These are phyloP conservation scores for Teratosphaeria epicoccoides DNA, from an alignment of 2,329 filamentous ascomycete species.

Conservation along the genomic window DNA sequence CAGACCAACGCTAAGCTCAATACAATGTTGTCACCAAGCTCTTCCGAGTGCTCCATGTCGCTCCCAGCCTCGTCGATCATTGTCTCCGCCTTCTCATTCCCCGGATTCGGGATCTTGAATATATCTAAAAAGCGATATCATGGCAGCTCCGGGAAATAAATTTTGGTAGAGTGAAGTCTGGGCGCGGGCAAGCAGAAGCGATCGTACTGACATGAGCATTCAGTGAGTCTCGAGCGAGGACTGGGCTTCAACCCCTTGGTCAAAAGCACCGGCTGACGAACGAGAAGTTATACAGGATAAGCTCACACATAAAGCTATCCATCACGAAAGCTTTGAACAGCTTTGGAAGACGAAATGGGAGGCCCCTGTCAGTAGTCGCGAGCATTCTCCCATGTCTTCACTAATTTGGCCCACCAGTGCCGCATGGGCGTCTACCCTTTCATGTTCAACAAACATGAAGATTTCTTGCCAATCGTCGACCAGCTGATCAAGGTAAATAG, in stretches of 20 bases:
- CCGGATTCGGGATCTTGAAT: no score
- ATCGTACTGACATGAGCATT: background rate
- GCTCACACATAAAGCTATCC: slow-evolving; percentile 30
- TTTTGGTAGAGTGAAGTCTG: slow-evolving; percentile 5
- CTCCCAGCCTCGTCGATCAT: background rate
- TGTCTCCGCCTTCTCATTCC: background rate
- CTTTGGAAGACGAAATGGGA: slow-evolving; percentile 70
- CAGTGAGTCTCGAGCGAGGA: background rate
- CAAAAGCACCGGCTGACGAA: slow-evolving; percentile 15
- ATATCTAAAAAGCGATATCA: background rate
- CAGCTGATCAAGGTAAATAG: slow-evolving; percentile 44
- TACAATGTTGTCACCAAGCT: background rate
- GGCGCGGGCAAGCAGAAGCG: background rate
- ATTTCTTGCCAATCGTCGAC: slow-evolving; percentile 61
- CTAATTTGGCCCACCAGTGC: slow-evolving; percentile 7
- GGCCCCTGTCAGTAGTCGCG: slow-evolving; percentile 41
- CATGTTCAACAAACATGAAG: slow-evolving; percentile 57
- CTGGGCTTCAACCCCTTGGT: slow-evolving; percentile 8
- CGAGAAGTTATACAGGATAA: slow-evolving; percentile 34
- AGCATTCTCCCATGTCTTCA: background rate
- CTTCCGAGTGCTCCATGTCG: background rate
- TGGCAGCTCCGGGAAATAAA: slow-evolving; percentile 10
- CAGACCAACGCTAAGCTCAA: background rate
- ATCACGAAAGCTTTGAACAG: slow-evolving; percentile 38
- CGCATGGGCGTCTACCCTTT: slow-evolving; percentile 50